These are phyloP conservation scores for Scolecobasidium constrictum DNA, from an alignment of 2,329 filamentous ascomycete species.

Conservation along the genomic window DNA sequence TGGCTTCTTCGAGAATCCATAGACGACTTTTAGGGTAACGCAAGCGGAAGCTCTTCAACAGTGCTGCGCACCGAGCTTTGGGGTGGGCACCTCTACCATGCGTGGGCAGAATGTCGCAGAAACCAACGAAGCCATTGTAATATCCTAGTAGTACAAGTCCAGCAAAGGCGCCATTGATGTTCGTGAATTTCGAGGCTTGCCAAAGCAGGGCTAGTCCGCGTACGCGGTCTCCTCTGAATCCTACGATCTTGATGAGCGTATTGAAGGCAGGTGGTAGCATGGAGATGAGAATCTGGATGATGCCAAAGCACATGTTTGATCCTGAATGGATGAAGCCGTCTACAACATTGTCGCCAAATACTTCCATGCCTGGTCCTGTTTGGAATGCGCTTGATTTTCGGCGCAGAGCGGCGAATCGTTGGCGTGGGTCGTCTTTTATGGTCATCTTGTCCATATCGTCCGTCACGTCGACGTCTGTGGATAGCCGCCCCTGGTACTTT, in stretches of 20 bases:
- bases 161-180: conserved; percentile 86
- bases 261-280: conserved; percentile 86
- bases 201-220: conserved; percentile 78
- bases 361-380: conserved; percentile 46
- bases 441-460: conserved; percentile 22
- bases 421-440: conserved; percentile 3
- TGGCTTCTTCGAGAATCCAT: conserved; percentile 81
- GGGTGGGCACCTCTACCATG: conserved; percentile 56
- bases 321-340: conserved; percentile 87
- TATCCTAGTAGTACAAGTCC: conserved; percentile 72
- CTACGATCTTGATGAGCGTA: conserved; percentile 76
- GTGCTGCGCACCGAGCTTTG: conserved; percentile 48
- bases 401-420: not conserved
- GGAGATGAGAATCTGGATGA: conserved; percentile 77
- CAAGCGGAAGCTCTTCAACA: conserved; percentile 63
- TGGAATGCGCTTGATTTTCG: conserved; percentile 19
- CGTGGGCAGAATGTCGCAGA: conserved; percentile 74
- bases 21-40: conserved; percentile 67
- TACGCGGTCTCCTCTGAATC: conserved; percentile 80
- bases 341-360: conserved; percentile 58
- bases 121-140: conserved; percentile 77
- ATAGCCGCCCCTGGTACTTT: conserved; percentile 7
- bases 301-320: conserved; percentile 78
- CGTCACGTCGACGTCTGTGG: conserved; percentile 12
- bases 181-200: conserved; percentile 75